Evolutionary conservation across 352 stramenopile species (phyloP), one percentile per base, ranked within the genome.

Genomic region (Phytophthora macrochlamydospora): DNA sequence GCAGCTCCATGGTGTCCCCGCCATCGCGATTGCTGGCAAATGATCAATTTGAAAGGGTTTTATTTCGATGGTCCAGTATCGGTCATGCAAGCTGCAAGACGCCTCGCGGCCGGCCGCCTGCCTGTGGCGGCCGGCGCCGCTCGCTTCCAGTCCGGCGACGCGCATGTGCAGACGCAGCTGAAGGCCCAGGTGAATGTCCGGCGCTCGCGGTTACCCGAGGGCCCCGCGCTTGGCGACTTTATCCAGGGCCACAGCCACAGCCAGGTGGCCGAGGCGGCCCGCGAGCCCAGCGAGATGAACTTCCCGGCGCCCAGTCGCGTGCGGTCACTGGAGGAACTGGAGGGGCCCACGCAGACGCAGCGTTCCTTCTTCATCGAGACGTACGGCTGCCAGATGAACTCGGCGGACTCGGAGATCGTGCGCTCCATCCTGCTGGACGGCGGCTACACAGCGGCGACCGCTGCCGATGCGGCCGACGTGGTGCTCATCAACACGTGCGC

Each of bases 351-450:
- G 28, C 31, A 48, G n/a, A 13, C 50, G 44, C 44, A 51, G 13
- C 71, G 78, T 24, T 88, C 81, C 42, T 95, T 95, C 66, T 92
- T 83, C 71, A 93, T 95, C 45, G 88, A 95, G 65, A 99, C 97
- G 11, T 99, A 99, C 80, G 97, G 98, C 7, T 99, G 98, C 86
- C 97, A 99, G 86, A 99, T 99, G 97, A 99, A 99, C 81, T 95
- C 98, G 51, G 95, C 93, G 60, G 98, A 99, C 81, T 98, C 91
- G 53, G 97, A 99, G 71, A 99, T 99, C 77, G 97, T 99, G 45
- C 87, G 91, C 14, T 85, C 92, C 35, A 95, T 99, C 38, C 78
- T 99, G 30, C 65, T 98, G 42, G 76, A 90, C 57, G 46, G 78
- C 38, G 76, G 69, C 32, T 95, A 91, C 75, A 62, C 85, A 9